Conservation (phyloP, 768 basidiomycete species). For the Auricularia heimuer region DNA sequence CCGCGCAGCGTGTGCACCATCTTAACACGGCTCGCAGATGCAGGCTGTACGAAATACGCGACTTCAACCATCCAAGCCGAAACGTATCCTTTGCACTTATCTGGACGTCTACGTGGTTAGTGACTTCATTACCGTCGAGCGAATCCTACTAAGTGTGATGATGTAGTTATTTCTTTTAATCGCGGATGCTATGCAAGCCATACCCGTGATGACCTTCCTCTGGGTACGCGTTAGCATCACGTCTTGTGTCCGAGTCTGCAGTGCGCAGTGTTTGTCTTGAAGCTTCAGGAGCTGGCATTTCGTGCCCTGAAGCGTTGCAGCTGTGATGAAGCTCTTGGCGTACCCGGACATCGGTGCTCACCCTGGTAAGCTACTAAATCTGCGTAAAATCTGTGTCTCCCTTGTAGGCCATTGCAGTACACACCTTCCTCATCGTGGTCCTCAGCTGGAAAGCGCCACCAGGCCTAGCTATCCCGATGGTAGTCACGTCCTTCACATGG, state of each 20-base stretch:
- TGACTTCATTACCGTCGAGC: too few species aligned
- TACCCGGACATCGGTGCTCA: background rate
- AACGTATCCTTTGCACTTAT: too few species aligned
- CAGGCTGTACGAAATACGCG: too few species aligned
- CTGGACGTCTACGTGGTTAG: too few species aligned
- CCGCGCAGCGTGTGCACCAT: too few species aligned
- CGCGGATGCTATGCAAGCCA: background rate
- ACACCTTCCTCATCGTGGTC: slow-evolving; percentile 10
- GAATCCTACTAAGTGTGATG: too few species aligned
- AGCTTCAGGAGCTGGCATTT: background rate
- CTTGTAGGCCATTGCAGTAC: slow-evolving; percentile 6
- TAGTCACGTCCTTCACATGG: slow-evolving; percentile 7
- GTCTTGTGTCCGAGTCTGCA: background rate
- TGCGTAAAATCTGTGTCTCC: too few species aligned
- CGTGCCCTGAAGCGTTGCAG: background rate
- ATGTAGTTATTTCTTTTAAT: background rate
- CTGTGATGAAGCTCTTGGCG: background rate
- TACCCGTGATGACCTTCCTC: background rate
- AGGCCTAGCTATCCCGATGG: background rate
- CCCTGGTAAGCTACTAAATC: background rate
- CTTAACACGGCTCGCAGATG: too few species aligned
- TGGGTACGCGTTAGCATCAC: background rate
- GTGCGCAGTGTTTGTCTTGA: background rate
- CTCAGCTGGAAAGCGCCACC: slow-evolving; percentile 4
- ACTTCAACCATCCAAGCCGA: too few species aligned